Conservation (phyloP, 1,284 basidiomycete genomes). For the Peniophora sp. region DNA sequence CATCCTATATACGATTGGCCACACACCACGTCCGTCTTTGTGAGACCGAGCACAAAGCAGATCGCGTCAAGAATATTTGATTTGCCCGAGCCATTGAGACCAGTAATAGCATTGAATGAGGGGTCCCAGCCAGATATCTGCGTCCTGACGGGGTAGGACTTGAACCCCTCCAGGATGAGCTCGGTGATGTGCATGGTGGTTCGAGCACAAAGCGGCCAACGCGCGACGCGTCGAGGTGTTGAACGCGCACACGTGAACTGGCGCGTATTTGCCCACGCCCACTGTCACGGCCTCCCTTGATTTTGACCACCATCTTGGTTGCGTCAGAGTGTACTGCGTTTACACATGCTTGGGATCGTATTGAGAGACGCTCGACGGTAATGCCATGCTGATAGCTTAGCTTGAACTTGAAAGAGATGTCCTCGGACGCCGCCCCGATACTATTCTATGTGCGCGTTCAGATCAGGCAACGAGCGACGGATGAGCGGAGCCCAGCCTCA, state of each 20-base stretch:
- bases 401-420: too few species aligned
- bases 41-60: constrained; percentile 95
- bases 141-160: constrained; percentile 94
- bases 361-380: neutral
- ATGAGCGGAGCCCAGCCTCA: too few species aligned
- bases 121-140: constrained; percentile 93
- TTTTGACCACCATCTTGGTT: neutral
- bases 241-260: neutral
- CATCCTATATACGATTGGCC: neutral
- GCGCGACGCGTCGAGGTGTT: neutral
- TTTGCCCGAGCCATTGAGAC: constrained; percentile 91
- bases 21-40: constrained; percentile 80
- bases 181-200: constrained; percentile 71
- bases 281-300: neutral
- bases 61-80: constrained; percentile 98
- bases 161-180: constrained; percentile 83
- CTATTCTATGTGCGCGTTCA: too few species aligned
- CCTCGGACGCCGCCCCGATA: too few species aligned
- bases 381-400: too few species aligned
- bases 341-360: neutral
- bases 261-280: neutral
- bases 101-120: constrained; percentile 97
- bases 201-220: neutral
- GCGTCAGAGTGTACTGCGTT: neutral
- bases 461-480: too few species aligned